Evolutionary conservation across 495 filamentous ascomycete genomes (phyloP).

Genomic region (Aspergillus haitiensis): DNA sequence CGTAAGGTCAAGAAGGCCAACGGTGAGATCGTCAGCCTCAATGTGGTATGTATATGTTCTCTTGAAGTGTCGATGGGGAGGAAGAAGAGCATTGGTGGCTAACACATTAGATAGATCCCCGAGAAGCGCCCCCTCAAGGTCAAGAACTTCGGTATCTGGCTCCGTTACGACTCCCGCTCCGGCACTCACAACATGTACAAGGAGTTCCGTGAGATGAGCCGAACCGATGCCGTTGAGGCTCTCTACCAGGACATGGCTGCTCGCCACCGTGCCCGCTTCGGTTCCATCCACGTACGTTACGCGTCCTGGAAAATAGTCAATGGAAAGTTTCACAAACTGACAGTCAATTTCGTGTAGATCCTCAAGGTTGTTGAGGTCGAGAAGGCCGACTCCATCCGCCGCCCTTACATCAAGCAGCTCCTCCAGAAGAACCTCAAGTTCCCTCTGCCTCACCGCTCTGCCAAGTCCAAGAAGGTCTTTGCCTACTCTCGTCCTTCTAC

Average conservation of each 20-base stretch:
- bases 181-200: conserved; percentile 99
- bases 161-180: conserved; percentile 99
- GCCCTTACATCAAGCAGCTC: conserved; percentile 99
- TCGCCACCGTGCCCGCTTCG: conserved; percentile 94
- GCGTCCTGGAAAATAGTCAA: too few species aligned
- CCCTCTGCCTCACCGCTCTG: conserved; percentile 94
- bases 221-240: conserved; percentile 90
- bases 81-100: conserved; percentile 24
- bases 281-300: conserved; percentile 88
- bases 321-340: conserved; percentile 5
- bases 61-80: background rate
- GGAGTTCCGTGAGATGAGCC: conserved; percentile 98
- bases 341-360: conserved; percentile 60
- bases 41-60: conserved; percentile 67
- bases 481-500: conserved; percentile 87
- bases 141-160: conserved; percentile 99
- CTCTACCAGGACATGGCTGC: conserved; percentile 99
- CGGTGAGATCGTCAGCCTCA: conserved; percentile 96
- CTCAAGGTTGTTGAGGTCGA: conserved; percentile 96
- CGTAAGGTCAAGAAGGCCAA: conserved; percentile 99
- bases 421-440: conserved; percentile 92
- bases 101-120: conserved; percentile 63
- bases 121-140: conserved; percentile 99
- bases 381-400: conserved; percentile 88
- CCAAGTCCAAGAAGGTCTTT: conserved; percentile 87